Evolutionary conservation across 2,329 filamentous ascomycete genomes (phyloP).

Genomic region (Aquanectria penicillioides): DNA sequence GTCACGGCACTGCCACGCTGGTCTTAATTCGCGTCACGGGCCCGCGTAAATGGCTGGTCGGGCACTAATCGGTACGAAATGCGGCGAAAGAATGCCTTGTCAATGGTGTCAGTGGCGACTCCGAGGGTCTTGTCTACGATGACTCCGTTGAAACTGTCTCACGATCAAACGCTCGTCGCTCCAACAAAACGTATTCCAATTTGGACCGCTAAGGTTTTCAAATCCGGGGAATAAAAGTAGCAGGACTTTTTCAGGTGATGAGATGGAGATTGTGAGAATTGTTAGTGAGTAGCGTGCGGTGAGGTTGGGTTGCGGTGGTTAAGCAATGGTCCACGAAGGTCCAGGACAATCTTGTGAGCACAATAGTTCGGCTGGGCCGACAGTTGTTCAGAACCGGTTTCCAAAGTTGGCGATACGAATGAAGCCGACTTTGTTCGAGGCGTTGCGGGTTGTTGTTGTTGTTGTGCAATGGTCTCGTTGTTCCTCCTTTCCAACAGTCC

Average conservation of each 20-base stretch:
- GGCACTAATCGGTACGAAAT: slow-evolving; percentile 18
- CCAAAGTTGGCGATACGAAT: slow-evolving; percentile 19
- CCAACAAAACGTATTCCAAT: slow-evolving; percentile 13
- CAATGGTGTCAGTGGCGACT: slow-evolving; percentile 33
- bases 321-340: slow-evolving; percentile 20
- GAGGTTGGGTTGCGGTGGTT: slow-evolving; percentile 25
- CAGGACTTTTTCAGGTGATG: not conserved
- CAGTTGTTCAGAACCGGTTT: slow-evolving; percentile 14
- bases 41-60: slow-evolving; percentile 24
- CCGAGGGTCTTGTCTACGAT: slow-evolving; percentile 5
- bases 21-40: slow-evolving; percentile 31
- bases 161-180: slow-evolving; percentile 34
- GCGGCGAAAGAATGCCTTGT: slow-evolving; percentile 34
- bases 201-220: no score
- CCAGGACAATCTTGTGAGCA: slow-evolving; percentile 23
- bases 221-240: slow-evolving; percentile 8
- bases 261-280: not conserved
- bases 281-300: no score
- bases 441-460: slow-evolving; percentile 19
- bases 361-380: slow-evolving; percentile 16
- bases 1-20: slow-evolving; percentile 37
- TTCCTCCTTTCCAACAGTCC: slow-evolving; percentile 15
- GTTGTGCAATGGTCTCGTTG: slow-evolving; percentile 18
- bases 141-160: slow-evolving; percentile 34
- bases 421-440: slow-evolving; percentile 19